Base-by-base conservation (phyloP, 345 rosid species). In the thale cress (Arabidopsis thaliana) region DNA sequence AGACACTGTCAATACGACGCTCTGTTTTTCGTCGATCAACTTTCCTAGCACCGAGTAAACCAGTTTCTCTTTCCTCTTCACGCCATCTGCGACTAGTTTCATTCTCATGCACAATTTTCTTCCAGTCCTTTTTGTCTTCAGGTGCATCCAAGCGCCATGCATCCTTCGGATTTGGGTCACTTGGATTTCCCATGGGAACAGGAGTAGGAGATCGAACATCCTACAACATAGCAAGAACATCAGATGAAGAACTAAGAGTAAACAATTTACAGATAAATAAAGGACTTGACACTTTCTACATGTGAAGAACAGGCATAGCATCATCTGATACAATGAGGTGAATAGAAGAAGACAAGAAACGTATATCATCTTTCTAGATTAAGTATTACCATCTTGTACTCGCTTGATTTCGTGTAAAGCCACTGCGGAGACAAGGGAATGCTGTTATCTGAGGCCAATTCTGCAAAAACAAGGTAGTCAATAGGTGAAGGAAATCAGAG, bases 391-490 rank as follows among this genome's bases (percentile, higher is more conserved):
- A 81, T 58, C 84, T 86, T 93, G 46, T 66, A 72, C 53, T 93
- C 98, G 25, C 65, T 84, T 12, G 93, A 88, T 71, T 89, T 93
- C 16, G 87, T 71, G 83, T 91, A 93, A 42, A 93, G 96, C 98
- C 98, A 93, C 77, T 93, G 97, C 1, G 98, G 98, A 81, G 97
- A 91, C 78, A 93, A 73, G 0, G 98, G 98, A n/a, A 93, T 91
- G 85, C 86, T 89, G 85, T 78, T 91, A 57, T 93, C 98, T 12
- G 86, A 74, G 23, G 80, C 79, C 73, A 76, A 44, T 78, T 91
- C 97, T 93, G 85, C 83, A 78, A 46, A 23, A 8, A 0, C 2
- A 55, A 55, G 3, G 56, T 4, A 25, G 16, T 22, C 32, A 52
- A 36, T 24, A 32, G 37, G 1, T 24, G 36, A 48, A 55, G 25